Base-by-base conservation (phyloP, 108 stramenopile species). In the Fragilariopsis cylindrus region DNA sequence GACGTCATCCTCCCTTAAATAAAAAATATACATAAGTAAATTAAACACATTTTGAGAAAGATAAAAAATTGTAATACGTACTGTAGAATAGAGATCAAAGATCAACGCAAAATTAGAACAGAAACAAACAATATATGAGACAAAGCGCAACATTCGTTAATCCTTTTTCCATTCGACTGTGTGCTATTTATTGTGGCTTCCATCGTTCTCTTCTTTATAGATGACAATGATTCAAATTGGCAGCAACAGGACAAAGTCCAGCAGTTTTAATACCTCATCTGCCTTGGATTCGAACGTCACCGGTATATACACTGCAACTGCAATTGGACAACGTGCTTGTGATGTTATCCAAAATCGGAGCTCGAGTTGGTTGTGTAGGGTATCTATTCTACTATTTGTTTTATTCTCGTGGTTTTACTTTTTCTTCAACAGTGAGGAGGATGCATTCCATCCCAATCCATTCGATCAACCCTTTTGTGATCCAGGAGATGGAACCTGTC, bases 381-480 rank as follows among this genome's bases (percentile, higher is more conserved):
- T 30, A 53, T 53, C 12, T n/a, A 15, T n/a, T 53, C 12, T 53
- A 53, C n/a, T 12, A n/a, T 15, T 53, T 1, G 52, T 53, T 15
- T 12, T 53, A 53, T 12, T 53, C n/a, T 12, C n/a, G 52, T n/a
- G 15, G 15, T n/a, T 53, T 2, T n/a, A 15, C 52, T n/a, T 53
- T n/a, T 53, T 15, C n/a, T 15, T 53, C 52, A 53, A 15, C 52
- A 53, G 15, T 53, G 52, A 15, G 12, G 52, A 12, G 15, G 1
- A n/a, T n/a, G 15, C 12, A 12, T 2, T n/a, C 15, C 52, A 53
- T 15, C 52, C 43, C 65, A 60, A 72, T 48, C 72, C 72, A 46
- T 72, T 72, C 39, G 55, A 40, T 11, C 56, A 54, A 7, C 66
- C 78, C 30, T 79, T 79, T 73, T 79, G 78, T 45, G 72, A 73